Evolutionary conservation across 106 monocot genomes (phyloP).

Genomic region (Dactylorhiza incarnata): DNA sequence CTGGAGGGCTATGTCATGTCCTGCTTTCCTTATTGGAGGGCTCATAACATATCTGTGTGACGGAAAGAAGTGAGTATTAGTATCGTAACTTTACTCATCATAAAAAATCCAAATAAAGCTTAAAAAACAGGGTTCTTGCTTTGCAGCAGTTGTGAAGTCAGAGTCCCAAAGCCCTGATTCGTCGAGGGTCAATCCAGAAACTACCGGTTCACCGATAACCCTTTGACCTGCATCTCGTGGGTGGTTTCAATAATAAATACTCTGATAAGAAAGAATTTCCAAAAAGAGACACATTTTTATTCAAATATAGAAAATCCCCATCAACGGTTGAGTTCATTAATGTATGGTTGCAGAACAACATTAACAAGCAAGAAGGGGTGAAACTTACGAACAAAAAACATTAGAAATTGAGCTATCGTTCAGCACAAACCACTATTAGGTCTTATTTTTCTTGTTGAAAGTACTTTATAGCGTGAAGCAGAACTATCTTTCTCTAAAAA

Average conservation of each 20-base stretch:
- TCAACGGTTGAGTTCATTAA: background rate
- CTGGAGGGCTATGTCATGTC: conserved; percentile 85
- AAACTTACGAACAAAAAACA: background rate
- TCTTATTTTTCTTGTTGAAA: background rate
- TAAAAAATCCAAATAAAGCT: background rate
- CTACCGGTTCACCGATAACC: conserved; percentile 97
- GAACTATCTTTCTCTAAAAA: too few species aligned
- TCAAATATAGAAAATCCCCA: background rate
- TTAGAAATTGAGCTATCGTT: background rate
- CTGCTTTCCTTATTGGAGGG: conserved; percentile 82
- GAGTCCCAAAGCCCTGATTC: conserved; percentile 94
- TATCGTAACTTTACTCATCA: background rate
- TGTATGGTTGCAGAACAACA: background rate
- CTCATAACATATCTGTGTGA: conserved; percentile 90
- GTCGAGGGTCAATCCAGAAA: conserved; percentile 84
- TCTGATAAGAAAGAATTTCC: background rate
- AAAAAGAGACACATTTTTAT: background rate
- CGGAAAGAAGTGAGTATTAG: background rate
- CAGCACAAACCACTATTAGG: background rate
- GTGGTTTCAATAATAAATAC: background rate
- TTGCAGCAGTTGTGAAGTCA: conserved; percentile 85
- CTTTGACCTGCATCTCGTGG: conserved; percentile 61
- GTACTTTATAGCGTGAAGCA: background rate
- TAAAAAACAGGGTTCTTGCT: conserved; percentile 31
- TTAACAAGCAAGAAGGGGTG: background rate